phyloP scores from a whole-genome alignment of 1,284 basidiomycete species.

The Heterobasidion irregulare region DNA sequence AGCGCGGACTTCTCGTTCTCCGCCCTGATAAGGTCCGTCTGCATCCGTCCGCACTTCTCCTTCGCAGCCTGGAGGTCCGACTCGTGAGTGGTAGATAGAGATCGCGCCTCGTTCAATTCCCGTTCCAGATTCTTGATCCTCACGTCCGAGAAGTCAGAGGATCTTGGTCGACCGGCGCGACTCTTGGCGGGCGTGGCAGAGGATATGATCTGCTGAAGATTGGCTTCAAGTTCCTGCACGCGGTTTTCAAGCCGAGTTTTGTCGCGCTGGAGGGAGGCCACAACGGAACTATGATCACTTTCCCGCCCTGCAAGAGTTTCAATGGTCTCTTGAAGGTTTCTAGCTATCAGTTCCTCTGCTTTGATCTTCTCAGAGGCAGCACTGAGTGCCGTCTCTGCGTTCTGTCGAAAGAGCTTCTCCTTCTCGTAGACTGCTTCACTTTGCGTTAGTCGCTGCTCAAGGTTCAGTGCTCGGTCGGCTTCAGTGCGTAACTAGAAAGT shows the following conservation, averaged over 20 bases:
- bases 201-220: constrained; percentile 27
- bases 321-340: constrained; percentile 51
- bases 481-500: constrained; percentile 45
- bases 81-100: constrained; percentile 33
- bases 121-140: constrained; percentile 42
- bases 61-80: constrained; percentile 30
- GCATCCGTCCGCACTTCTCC: constrained; percentile 39
- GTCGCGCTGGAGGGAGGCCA: constrained; percentile 29
- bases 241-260: constrained; percentile 22
- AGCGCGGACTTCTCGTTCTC: constrained; percentile 54
- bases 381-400: constrained; percentile 40
- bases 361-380: constrained; percentile 42
- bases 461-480: constrained; percentile 42
- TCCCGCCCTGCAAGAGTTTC: constrained; percentile 48
- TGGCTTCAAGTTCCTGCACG: constrained; percentile 45
- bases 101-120: constrained; percentile 40
- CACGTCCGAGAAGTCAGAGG: constrained; percentile 42
- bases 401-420: constrained; percentile 46
- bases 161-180: constrained; percentile 26
- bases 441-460: constrained; percentile 43
- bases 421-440: constrained; percentile 45
- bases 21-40: constrained; percentile 37
- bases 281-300: constrained; percentile 32
- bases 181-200: constrained; percentile 12
- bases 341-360: constrained; percentile 36